Evolutionary conservation across 2,329 filamentous ascomycete genomes (phyloP), one percentile per base, ranked within the genome.

Genomic region (Lithohypha guttulata): DNA sequence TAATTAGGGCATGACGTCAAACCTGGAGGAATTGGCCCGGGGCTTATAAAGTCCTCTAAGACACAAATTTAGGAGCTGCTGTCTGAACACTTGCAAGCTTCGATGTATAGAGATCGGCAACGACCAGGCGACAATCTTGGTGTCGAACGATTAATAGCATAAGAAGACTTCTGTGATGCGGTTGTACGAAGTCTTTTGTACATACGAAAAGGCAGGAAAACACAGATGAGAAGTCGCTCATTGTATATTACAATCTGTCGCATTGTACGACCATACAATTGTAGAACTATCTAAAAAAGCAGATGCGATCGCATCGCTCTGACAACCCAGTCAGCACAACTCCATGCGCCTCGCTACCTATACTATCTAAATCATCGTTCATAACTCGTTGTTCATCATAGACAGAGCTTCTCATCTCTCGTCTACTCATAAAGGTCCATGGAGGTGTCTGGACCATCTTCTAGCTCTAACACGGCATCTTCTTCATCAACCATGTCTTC

Each of bases 401-500:
- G 8, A 7, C 19, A 8, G 19, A 19, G 18, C 13, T 15, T 29
- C 15, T 2, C 5, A 5, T 29, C 15, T 9, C 9, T 38, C 23
- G 8, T 30, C 42, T 45, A 73, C 43, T 79, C 75, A 52, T 81
- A 80, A 30, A 82, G 64, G 52, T 79, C 77, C 65, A 75, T 75
- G 15, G 73, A 71, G 6, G 58, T 64, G 25, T 66, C 70, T 13
- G 34, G 23, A 43, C 66, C 66, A 34, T 71, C 70, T 45, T 75
- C 71, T 64, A 53, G 78, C 71, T 93, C 85, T 9, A 82, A 79
- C 13, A 81, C 64, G 1, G 80, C 82, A 53, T 84, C 80, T 2
- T 80, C 77, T 8, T 84, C 82, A 43, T 86, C 80, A 35, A 79
- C 64, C 77, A 85, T 79, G 44, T 85, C 81, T 6, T 79, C 77